Evolutionary conservation across 108 stramenopile genomes (phyloP), one percentile per base, ranked within the genome.

Genomic region (Fistulifera pelliculosa): DNA sequence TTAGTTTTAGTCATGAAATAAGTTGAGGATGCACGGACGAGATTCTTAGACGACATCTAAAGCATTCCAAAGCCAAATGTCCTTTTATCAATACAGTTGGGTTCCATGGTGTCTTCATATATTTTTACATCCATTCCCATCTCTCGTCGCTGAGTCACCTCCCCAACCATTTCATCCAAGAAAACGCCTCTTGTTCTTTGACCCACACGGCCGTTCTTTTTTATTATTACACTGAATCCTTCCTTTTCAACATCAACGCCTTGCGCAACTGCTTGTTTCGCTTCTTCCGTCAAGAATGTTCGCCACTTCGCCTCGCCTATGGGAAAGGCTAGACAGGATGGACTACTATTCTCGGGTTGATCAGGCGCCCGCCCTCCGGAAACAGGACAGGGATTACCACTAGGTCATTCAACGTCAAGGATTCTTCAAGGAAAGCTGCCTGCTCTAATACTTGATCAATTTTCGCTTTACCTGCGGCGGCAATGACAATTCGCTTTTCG

Each of bases 401-500:
- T 24, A 71, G 44, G 56, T 71, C 70, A 58, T 54, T 71, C 21
- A 18, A 1, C 1, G 16, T 38, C 35, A 71, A 47, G 4, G 41
- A 47, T 4, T 54, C 47, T 42, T 47, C 18, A 38, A 71, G 25
- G 8, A 12, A 2, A 7, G 21, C 2, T 6, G 64, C 60, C 10
- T 71, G 60, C 41, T 61, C 27, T 2, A 71, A 11, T n/a, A 66
- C 47, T 56, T 71, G 38, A 2, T 27, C 24, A 17, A 71, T 65
- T 44, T 56, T 61, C 7, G 61, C 64, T 27, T 19, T 10, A 15
- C 70, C 70, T 1, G 47, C 70, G 1, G 56, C 61, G 3, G 65
- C 70, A 42, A 71, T 66, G n/a, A 71, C 65, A 31, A 71, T 64
- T 13, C 70, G 61, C 49, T 71, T 71, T 42, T 71, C 70, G 16